Evolutionary conservation across 768 basidiomycete species (phyloP), one percentile per base, ranked within the genome.

Genomic region (Lentinula sp.): DNA sequence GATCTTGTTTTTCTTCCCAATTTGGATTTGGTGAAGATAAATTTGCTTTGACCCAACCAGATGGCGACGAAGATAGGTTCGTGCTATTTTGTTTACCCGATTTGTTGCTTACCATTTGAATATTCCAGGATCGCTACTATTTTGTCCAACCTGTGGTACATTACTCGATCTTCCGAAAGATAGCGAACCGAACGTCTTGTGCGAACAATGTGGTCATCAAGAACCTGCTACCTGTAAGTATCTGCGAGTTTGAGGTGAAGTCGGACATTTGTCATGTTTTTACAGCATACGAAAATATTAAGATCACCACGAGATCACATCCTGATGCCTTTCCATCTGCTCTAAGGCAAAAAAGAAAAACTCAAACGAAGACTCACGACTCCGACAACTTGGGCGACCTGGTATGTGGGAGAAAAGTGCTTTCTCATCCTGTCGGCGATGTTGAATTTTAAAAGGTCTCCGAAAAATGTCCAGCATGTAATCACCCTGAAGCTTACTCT

Each of bases 271-370:
- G 36, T 57, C 3, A 49, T 51, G 1, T 20, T 49, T 10, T 12
- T 42, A 46, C 66, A 97, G 95, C 93, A 3, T 98, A 96, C 71
- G 95, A 98, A 66, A 91, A 93, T 72, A 88, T 88, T 33, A 85
- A 90, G 64, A 93, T 95, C 53, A 86, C 87, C 57, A 98, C 97
- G 0, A 87, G 85, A 28, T 97, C 95, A 7, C 91, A 94, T 64
- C 91, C 94, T 0, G 92, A 95, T 59, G 96, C 97, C 3, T 98
- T 98, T 72, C 96, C 97, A 0, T 95, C 93, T 32, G 82, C 87
- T 0, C 73, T 98, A 62, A 78, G 88, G 67, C 91, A 95, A 66
- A 93, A 93, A 67, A 80, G 91, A 60, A 93, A 95, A 73, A 97
- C 93, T 0, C 87, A 93, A 72, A 94, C 91, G 9, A 92, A 91